Conservation (phyloP, 1,284 basidiomycete genomes). For the Heterobasidion parviporum region DNA sequence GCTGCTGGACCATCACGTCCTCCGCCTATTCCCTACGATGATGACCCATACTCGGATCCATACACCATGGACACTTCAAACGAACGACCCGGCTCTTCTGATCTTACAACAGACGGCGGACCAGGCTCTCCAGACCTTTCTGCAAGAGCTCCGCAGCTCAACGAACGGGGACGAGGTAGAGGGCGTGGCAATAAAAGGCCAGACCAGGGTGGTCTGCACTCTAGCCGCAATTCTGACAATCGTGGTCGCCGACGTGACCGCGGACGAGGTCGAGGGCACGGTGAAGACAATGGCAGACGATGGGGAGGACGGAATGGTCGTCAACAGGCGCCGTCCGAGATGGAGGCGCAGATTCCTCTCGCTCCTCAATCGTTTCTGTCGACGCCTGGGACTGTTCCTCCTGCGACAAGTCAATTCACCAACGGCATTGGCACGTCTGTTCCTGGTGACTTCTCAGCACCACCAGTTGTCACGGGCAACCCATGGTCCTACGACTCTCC, state of each 20-base stretch:
- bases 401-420: conserved; percentile 34
- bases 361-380: conserved; percentile 30
- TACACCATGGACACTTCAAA: conserved; percentile 18
- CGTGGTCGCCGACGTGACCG: conserved; percentile 21
- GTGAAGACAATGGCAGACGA: conserved; percentile 8
- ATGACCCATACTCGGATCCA: conserved; percentile 66
- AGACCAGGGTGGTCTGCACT: conserved; percentile 1
- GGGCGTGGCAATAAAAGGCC: conserved; percentile 14
- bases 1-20: conserved; percentile 48
- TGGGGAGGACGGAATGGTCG: conserved; percentile 8
- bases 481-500: conserved; percentile 17
- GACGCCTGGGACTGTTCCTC: conserved; percentile 38
- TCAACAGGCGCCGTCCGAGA: conserved; percentile 5
- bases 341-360: conserved; percentile 22
- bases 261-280: conserved; percentile 24
- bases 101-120: conserved; percentile 2
- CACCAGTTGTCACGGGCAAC: conserved; percentile 3
- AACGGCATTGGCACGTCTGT: conserved; percentile 16
- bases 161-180: conserved; percentile 19
- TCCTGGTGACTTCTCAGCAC: conserved; percentile 8
- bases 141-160: neutral
- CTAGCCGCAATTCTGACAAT: conserved; percentile 8
- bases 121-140: neutral
- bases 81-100: conserved; percentile 3
- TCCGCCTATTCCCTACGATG: conserved; percentile 62